Conservation (phyloP, 495 filamentous ascomycete genomes). For the Tirmania nivea region DNA sequence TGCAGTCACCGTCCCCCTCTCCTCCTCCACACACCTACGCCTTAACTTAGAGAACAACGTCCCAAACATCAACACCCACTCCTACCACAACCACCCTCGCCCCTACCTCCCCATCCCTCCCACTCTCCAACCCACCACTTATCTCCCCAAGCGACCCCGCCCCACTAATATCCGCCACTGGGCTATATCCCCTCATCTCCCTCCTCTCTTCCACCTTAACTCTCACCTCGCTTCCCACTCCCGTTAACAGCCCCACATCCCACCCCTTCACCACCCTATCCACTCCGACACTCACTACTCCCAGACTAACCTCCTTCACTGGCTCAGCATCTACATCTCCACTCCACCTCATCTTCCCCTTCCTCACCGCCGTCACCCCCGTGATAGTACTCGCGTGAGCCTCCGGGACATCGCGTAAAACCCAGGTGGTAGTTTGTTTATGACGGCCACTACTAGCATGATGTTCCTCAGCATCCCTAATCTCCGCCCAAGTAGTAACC, state of each 20-base stretch:
- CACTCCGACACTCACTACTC: constrained; percentile 44
- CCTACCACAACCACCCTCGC: constrained; percentile 25
- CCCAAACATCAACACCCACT: constrained; percentile 30
- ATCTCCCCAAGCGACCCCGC: neutral
- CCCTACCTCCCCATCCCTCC: constrained; percentile 1
- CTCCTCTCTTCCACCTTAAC: neutral
- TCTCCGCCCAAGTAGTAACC: neutral
- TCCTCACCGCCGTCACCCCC: constrained; percentile 31
- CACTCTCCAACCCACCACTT: neutral
- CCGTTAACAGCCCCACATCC: constrained; percentile 22
- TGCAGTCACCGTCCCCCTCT: too few species aligned
- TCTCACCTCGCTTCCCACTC: neutral
- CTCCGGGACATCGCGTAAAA: constrained; percentile 36
- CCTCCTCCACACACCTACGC: too few species aligned
- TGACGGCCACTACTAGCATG: neutral
- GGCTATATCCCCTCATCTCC: constrained; percentile 48
- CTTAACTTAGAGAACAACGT: neutral
- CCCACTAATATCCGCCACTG: constrained; percentile 13
- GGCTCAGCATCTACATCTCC: neutral
- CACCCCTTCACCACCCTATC: constrained; percentile 70
- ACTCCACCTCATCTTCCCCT: neutral
- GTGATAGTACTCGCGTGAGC: constrained; percentile 72
- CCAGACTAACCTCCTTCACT: neutral
- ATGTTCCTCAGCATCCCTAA: neutral
- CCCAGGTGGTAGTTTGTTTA: constrained; percentile 8